These are phyloP conservation scores for Neurospora tetrasperma DNA, from an alignment of 495 filamentous ascomycete genomes.

Conservation along the genomic window DNA sequence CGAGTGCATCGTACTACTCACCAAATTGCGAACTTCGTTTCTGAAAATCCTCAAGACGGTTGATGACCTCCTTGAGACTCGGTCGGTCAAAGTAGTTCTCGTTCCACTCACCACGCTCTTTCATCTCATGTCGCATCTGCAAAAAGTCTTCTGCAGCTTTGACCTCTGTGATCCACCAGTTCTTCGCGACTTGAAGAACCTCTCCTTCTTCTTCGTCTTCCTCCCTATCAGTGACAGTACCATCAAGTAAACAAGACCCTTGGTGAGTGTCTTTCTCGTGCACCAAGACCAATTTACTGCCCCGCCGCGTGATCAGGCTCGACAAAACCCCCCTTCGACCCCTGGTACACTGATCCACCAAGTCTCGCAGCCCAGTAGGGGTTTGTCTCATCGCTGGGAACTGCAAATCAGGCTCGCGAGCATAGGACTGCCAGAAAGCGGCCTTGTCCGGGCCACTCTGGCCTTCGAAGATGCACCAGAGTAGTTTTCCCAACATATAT, in stretches of 20 bases:
- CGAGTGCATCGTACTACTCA: not conserved
- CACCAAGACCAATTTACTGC: conserved; percentile 29
- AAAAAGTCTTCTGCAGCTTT: conserved; percentile 31
- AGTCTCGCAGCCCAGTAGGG: conserved; percentile 24
- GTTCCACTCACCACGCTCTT: conserved; percentile 27
- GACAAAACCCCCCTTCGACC: conserved; percentile 29
- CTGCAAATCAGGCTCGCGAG: conserved; percentile 36
- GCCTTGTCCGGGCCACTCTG: conserved; percentile 35
- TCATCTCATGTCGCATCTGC: conserved; percentile 18
- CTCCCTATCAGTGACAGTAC: not conserved
- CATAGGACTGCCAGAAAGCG: conserved; percentile 40
- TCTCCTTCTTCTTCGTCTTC: conserved; percentile 4
- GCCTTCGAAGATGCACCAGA: conserved; percentile 46
- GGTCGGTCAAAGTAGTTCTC: conserved; percentile 34
- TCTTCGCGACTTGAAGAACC: conserved; percentile 21
- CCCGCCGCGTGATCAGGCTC: conserved; percentile 23
- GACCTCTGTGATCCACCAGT: conserved; percentile 34
- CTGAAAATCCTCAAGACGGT: not conserved
- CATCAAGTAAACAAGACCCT: not conserved
- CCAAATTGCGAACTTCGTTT: not conserved
- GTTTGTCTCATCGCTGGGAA: conserved; percentile 34
- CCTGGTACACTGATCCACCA: conserved; percentile 36
- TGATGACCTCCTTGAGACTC: conserved; percentile 24
- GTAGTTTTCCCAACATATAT: conserved; percentile 40
- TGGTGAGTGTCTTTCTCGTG: not conserved